A percentile compares a stretch with the other conserved stretches of the same genome.
phyloP scores from a whole-genome alignment of 148 eudicot genomes.

The Chenopodium quinoa region DNA sequence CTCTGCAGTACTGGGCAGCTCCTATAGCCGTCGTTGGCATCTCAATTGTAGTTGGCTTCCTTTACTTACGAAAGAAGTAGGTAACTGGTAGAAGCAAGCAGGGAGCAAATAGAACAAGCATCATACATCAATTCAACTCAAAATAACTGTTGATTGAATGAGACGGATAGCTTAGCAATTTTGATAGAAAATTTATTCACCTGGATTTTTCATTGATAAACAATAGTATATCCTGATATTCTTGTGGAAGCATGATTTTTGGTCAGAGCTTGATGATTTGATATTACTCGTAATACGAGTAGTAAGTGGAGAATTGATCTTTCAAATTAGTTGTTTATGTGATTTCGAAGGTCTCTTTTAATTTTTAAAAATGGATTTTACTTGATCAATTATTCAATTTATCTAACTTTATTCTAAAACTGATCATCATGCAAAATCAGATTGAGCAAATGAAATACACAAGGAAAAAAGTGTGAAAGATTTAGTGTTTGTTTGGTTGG shows the following conservation, averaged over 20 bases:
- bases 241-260: background rate
- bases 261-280: background rate
- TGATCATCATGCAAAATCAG: no score
- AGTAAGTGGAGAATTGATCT: background rate
- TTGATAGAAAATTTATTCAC: constrained; percentile 18
- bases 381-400: no score
- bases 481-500: no score
- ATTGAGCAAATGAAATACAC: no score
- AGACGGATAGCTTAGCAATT: constrained; percentile 14
- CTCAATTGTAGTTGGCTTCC: constrained; percentile 53
- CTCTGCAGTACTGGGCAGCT: constrained; percentile 63
- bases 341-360: background rate
- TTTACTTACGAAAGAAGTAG: constrained; percentile 62
- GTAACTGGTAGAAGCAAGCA: background rate
- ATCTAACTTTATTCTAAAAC: no score
- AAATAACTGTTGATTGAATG: background rate
- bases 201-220: background rate
- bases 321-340: background rate
- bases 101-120: background rate
- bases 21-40: constrained; percentile 54
- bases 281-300: constrained; percentile 25
- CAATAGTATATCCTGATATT: background rate
- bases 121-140: background rate
- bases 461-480: no score
- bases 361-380: no score